phyloP scores from a whole-genome alignment of 2,329 filamentous ascomycete genomes.

The Scortechinia acanthostroma region DNA sequence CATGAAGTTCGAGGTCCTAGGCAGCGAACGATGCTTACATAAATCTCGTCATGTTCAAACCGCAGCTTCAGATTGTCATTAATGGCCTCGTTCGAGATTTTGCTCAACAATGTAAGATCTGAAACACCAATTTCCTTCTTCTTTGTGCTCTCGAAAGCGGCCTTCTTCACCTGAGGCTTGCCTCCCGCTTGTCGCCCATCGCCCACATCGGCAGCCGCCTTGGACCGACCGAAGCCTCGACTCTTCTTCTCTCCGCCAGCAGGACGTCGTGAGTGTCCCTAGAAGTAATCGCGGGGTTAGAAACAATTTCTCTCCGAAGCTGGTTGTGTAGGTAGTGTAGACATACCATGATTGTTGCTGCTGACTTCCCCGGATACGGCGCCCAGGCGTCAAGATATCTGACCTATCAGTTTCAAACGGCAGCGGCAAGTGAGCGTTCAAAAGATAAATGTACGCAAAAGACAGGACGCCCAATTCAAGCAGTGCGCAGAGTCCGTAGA shows the following conservation, averaged over 20 bases:
- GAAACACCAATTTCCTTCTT: slow-evolving; percentile 99
- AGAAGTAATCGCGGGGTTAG: too few relatives aligned
- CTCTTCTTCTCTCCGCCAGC: slow-evolving; percentile 1
- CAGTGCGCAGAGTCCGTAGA: too few relatives aligned
- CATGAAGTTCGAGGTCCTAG: neutral
- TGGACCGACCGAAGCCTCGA: neutral
- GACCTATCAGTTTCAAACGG: too few relatives aligned
- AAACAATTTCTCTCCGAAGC: too few relatives aligned
- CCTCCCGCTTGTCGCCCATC: slow-evolving; percentile 21
- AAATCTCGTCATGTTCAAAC: slow-evolving; percentile 95
- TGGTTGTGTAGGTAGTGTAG: too few relatives aligned
- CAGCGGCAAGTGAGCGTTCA: too few relatives aligned
- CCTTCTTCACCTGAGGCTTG: slow-evolving; percentile 76
- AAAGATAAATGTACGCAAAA: too few relatives aligned
- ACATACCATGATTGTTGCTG: too few relatives aligned
- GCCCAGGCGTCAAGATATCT: too few relatives aligned
- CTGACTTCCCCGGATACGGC: too few relatives aligned
- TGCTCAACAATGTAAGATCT: slow-evolving; percentile 92
- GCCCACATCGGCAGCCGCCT: neutral
- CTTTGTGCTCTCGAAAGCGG: slow-evolving; percentile 89
- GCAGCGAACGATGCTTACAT: slow-evolving; percentile 27
- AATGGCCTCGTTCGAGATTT: slow-evolving; percentile 98
- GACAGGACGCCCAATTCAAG: too few relatives aligned
- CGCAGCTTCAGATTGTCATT: slow-evolving; percentile 98
- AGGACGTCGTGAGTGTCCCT: slow-evolving; percentile 1